phyloP scores from a whole-genome alignment of 106 monocot species.

The Dioscorea dumetorum region DNA sequence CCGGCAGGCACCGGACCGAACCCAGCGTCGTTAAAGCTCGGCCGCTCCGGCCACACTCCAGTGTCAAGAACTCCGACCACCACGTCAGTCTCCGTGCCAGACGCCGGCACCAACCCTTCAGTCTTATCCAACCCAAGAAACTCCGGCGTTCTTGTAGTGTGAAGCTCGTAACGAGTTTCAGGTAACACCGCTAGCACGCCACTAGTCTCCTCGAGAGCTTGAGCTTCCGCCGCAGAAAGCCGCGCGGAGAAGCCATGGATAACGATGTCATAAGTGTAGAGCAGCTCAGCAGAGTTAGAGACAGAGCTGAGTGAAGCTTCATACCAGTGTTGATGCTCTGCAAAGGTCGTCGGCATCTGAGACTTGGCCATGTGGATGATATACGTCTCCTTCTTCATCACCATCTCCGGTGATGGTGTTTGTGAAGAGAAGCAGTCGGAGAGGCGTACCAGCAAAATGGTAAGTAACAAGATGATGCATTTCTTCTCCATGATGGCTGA shows the following conservation, averaged over 20 bases:
- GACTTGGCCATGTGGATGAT: constrained; percentile 77
- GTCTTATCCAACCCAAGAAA: constrained; percentile 62
- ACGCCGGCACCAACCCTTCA: constrained; percentile 19
- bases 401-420: neutral
- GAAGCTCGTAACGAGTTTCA: constrained; percentile 75
- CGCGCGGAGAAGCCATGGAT: constrained; percentile 79
- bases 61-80: constrained; percentile 93
- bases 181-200: constrained; percentile 75
- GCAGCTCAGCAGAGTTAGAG: constrained; percentile 58
- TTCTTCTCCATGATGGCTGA: too few species aligned
- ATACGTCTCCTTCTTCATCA: constrained; percentile 32
- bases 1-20: constrained; percentile 65
- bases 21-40: constrained; percentile 79
- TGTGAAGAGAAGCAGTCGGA: neutral
- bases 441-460: too few species aligned
- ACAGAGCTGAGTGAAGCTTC: constrained; percentile 70
- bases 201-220: constrained; percentile 16
- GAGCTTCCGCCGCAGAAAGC: constrained; percentile 53
- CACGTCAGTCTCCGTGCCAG: constrained; percentile 48
- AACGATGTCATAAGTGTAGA: constrained; percentile 75
- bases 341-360: constrained; percentile 54
- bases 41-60: constrained; percentile 81
- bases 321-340: constrained; percentile 69
- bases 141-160: constrained; percentile 91
- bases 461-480: too few species aligned